phyloP scores from a whole-genome alignment of 1,284 basidiomycete species.

The Stereum hirsutum region DNA sequence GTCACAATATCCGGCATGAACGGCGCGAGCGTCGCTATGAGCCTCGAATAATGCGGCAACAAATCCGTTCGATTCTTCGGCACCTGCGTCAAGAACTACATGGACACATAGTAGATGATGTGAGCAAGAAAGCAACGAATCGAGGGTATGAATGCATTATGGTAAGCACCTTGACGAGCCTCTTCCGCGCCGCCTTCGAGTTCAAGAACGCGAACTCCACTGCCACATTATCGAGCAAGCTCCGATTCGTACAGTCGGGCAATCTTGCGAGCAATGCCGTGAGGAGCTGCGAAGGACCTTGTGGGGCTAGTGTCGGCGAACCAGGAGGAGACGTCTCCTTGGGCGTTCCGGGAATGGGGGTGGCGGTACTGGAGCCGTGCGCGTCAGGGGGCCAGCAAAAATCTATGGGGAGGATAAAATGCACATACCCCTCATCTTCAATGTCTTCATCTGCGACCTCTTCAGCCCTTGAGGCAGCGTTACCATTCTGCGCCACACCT shows the following conservation, averaged over 20 bases:
- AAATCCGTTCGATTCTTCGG: slow-evolving; percentile 88
- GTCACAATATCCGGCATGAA: slow-evolving; percentile 93
- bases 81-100: slow-evolving; percentile 76
- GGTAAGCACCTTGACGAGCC: slow-evolving; percentile 66
- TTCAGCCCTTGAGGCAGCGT: slow-evolving; percentile 13
- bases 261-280: slow-evolving; percentile 89
- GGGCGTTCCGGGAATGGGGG: slow-evolving; percentile 61
- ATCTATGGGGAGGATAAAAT: slow-evolving; percentile 2
- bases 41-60: slow-evolving; percentile 87
- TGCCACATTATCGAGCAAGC: slow-evolving; percentile 88
- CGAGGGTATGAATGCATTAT: not conserved
- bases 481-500: slow-evolving; percentile 16
- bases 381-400: slow-evolving; percentile 3
- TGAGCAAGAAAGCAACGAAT: not conserved
- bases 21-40: slow-evolving; percentile 80
- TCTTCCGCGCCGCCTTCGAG: slow-evolving; percentile 89
- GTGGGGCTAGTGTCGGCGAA: slow-evolving; percentile 63
- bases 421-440: slow-evolving; percentile 43
- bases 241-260: slow-evolving; percentile 89
- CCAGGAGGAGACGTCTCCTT: slow-evolving; percentile 49
- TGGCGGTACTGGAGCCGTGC: slow-evolving; percentile 43
- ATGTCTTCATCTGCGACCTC: slow-evolving; percentile 21
- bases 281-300: slow-evolving; percentile 89
- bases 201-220: slow-evolving; percentile 96
- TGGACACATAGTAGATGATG: not conserved